Evolutionary conservation across 1,284 basidiomycete species (phyloP), one percentile per base, ranked within the genome.

Genomic region (Cryptococcus floricola): DNA sequence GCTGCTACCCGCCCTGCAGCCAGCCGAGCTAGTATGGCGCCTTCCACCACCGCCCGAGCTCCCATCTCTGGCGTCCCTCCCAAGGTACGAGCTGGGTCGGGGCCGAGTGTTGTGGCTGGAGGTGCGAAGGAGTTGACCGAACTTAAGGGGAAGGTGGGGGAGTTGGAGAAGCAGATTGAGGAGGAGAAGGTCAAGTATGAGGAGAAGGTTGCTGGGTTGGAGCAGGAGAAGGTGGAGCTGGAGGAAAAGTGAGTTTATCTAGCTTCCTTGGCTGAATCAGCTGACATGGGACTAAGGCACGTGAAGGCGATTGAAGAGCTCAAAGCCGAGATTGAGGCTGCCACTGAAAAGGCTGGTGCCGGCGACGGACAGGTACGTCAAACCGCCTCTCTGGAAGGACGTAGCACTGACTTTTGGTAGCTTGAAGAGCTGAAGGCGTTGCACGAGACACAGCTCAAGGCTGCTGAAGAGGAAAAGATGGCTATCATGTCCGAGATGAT

Each of bases 191-290:
- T 48, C 4, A 61, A 47, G 6, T 59, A 64, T 27, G 66, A 66
- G 44, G 56, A 53, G 2, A 60, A 59, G 50, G 39, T 67, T 43
- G 60, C 52, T 2, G 59, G 55, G 44, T 52, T 66, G 37, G 56
- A 43, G 27, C 54, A 59, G 44, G 58, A 67, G 48, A 64, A 58
- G 45, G 49, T 38, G 27, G 58, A 66, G 37, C 50, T 71, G 5
- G 67, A 70, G 49, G 48, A 64, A 14, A 57, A 53, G 70, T 72
- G 47, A 55, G 67, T 61, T 27, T 31, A 34, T 37, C 34, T 16
- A n/a, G 19, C 31, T 42, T 16, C 3, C 37, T 43, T n/a, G 13
- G 19, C n/a, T 19, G 44, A 41, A 39, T 18, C 23, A 41, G 39
- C 43, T 39, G 50, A 46, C 23, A 1, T 44, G 13, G n/a, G 9